Base-by-base conservation (phyloP, 2,329 filamentous ascomycete genomes). In the Ophiosphaerella herpotricha region DNA sequence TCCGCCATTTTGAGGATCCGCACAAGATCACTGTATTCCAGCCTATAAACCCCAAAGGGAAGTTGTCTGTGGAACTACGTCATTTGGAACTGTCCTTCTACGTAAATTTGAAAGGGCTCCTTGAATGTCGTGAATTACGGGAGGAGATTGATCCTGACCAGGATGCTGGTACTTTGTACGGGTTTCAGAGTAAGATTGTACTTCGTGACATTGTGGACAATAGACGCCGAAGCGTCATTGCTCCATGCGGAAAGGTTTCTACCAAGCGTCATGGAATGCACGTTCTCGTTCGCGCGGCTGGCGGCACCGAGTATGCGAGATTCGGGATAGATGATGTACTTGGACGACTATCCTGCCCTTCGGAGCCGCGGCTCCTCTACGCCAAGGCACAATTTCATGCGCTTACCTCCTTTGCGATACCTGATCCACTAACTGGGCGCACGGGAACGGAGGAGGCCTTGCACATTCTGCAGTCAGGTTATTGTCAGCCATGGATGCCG, bases 351-450 rank as follows among this genome's bases (percentile, higher is more conserved):
- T 77, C 81, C 2, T 86, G 84, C 34, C 75, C 84, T 0, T 72
- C 81, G 0, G 85, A 88, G 39, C 82, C 82, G 0, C 63, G 64
- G 0, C 67, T 85, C 0, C 68, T 84, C 0, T 85, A 85, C 47
- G 73, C 73, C 1, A 87, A 85, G 57, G 84, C 84, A 0, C 66
- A 78, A 4, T 64, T 85, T 1, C 86, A 89, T 60, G 86, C 85
- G 0, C 68, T 78, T 4, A 89, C 86, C 0, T 85, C 85, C 0
- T 82, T 80, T 26, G 58, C 78, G 0, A 32, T 88, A 0, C 79
- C 82, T 0, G 86, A 89, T 59, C 68, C 74, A 0, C 73, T 89
- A 0, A 88, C 85, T 0, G 71, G 77, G 0, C 74, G 78, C 0
- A 48, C 45, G 1, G 45, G 45, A 13, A 80, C 77, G 0, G 85